Evolutionary conservation across 331 rosid species (phyloP), one percentile per base, ranked within the genome.

Genomic region (Malus hybrid): DNA sequence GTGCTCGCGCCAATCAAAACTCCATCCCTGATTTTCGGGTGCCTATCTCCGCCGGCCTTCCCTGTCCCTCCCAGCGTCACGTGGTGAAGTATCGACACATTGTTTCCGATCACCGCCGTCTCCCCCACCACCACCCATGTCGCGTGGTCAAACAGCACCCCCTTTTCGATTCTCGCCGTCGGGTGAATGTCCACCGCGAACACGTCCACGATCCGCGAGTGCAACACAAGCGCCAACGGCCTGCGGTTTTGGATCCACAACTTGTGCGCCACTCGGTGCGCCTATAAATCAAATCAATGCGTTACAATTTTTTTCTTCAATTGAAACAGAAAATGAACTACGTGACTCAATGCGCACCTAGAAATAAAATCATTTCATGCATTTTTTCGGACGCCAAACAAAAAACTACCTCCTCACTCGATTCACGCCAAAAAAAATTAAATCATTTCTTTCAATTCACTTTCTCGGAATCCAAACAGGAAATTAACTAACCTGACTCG

Each of bases 1-100:
- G 98, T 97, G 15, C 98, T 97, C 3, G 98, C 98, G 5, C 98
- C 98, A 7, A 93, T 93, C 31, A 93, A 86, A 65, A 93, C 97
- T 1, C 97, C 98, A 54, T 93, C 93, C 1, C 93, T 93, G 54
- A 93, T 88, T 84, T 93, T 93, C 0, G 98, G 97, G 73, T 93
- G 98, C 67, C 97, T 52, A 80, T 93, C 97, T 6, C 98, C 96
- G 15, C 96, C 93, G 24, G 62, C 80, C 84, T 91, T 93, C 19
- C 98, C 98, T 0, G 98, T 91, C 63, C 98, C 98, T 44, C 98
- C 98, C 24, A 24, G 24, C 24, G 24, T 24, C 24, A 24, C 24
- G 24, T 24, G 24, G 24, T 1, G 24, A 24, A 24, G 24, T 50
- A 93, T 93, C 0, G 98, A 93, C 52, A 93, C 98, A 8, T 87